Percentiles rank a stretch among this genome's conserved stretches.
Conservation (phyloP, 2,329 filamentous ascomycete species). For the Venturia effusa region DNA sequence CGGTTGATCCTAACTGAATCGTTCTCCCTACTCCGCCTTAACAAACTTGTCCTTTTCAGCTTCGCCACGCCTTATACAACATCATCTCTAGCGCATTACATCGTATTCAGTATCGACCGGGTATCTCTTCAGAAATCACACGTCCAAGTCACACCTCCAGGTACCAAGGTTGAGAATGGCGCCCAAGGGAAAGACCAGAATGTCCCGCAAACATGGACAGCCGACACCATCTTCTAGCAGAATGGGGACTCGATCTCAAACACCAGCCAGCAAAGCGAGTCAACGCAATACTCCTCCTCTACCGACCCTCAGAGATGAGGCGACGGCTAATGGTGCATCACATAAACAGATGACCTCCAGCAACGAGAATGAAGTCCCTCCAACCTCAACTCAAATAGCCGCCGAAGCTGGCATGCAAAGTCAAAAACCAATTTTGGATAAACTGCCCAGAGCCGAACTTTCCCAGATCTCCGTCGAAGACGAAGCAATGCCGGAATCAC, state of each 20-base stretch:
- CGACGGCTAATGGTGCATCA: neutral
- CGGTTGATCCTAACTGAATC: neutral
- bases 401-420: neutral
- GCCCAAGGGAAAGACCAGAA: neutral
- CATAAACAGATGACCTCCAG: neutral
- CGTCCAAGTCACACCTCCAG: too few species aligned
- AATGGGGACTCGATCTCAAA: neutral
- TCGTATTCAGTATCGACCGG: neutral
- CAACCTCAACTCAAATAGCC: neutral
- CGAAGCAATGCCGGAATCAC: neutral
- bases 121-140: neutral
- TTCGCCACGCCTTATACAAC: neutral
- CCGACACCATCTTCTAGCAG: neutral
- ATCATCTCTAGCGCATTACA: neutral
- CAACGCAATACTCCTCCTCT: neutral
- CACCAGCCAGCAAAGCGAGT: neutral
- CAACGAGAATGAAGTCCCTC: neutral
- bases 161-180: neutral
- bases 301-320: neutral
- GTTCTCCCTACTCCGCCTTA: neutral
- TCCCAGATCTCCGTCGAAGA: neutral
- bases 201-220: neutral
- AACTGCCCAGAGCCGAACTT: neutral
- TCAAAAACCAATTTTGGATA: neutral
- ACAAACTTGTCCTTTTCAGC: neutral